phyloP scores from a whole-genome alignment of 495 filamentous ascomycete genomes.

The Aspergillus coremiiformis region DNA sequence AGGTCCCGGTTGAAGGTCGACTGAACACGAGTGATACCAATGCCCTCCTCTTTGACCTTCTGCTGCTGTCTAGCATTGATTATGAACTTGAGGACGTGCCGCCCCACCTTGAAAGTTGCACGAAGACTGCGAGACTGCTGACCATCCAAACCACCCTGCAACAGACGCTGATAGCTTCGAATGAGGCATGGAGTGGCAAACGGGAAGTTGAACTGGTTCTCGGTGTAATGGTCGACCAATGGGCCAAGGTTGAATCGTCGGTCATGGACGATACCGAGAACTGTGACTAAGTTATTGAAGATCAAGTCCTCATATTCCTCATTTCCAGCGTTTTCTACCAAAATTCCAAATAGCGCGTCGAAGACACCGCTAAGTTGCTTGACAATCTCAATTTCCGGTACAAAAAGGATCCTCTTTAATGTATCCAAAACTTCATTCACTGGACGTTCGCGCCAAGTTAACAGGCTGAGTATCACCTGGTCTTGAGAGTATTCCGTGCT shows the following conservation, averaged over 20 bases:
- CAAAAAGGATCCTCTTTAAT: conserved; percentile 78
- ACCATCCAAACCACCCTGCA: conserved; percentile 69
- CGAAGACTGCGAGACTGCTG: conserved; percentile 77
- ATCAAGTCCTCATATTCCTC: conserved; percentile 90
- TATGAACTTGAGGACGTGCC: conserved; percentile 91
- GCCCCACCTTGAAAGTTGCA: conserved; percentile 90
- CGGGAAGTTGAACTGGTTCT: conserved; percentile 83
- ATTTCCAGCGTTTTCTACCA: conserved; percentile 80
- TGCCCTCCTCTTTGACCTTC: conserved; percentile 77
- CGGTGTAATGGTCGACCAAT: conserved; percentile 85
- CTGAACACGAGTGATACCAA: conserved; percentile 73
- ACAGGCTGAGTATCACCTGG: conserved; percentile 70
- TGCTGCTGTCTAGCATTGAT: conserved; percentile 82
- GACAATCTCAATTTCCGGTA: conserved; percentile 95
- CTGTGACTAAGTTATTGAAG: conserved; percentile 81
- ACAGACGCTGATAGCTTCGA: conserved; percentile 72
- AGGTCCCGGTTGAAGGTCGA: conserved; percentile 78
- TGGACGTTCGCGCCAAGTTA: conserved; percentile 76
- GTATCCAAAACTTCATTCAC: conserved; percentile 62
- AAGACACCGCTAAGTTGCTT: conserved; percentile 87
- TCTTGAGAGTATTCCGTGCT: conserved; percentile 96
- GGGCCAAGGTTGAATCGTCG: conserved; percentile 86
- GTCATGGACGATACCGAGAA: conserved; percentile 90
- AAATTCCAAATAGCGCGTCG: conserved; percentile 82
- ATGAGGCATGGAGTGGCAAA: conserved; percentile 91